Percentiles rank a stretch among this genome's conserved stretches.
Evolutionary conservation across 73 alveolate genomes (phyloP).

Genomic region (Tetrahymena thermophila): DNA sequence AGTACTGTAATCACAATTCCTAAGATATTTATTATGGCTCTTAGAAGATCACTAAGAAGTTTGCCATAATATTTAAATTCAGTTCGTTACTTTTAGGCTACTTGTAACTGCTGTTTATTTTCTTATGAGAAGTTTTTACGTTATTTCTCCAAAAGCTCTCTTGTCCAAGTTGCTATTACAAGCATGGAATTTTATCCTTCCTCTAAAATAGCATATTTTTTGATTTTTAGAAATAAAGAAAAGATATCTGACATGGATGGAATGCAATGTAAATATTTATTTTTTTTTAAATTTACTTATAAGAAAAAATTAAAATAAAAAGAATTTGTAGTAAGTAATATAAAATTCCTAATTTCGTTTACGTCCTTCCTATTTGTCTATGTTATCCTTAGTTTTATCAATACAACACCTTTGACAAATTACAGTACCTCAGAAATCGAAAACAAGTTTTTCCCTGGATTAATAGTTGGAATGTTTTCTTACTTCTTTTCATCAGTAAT

Average conservation of each 20-base stretch:
- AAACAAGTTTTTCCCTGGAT: conserved; percentile 14
- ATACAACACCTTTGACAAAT: conserved; percentile 7
- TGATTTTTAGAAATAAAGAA: conserved; percentile 24
- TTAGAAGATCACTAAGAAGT: conserved; percentile 13
- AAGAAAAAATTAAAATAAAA: background rate
- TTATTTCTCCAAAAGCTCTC: conserved; percentile 36
- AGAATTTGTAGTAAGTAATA: conserved; percentile 5
- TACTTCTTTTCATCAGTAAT: conserved; percentile 20
- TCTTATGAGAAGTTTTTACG: conserved; percentile 27
- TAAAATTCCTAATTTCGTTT: conserved; percentile 13
- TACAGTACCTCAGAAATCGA: conserved; percentile 12
- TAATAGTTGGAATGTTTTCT: conserved; percentile 13
- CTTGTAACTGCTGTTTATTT: conserved; percentile 30
- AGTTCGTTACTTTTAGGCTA: conserved; percentile 32
- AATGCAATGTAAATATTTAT: background rate
- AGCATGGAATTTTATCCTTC: conserved; percentile 18
- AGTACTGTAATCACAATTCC: conserved; percentile 18
- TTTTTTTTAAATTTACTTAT: background rate
- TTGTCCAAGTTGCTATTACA: conserved; percentile 39
- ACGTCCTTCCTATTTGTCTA: conserved; percentile 20
- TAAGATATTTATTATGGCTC: conserved; percentile 1
- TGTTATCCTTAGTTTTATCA: conserved; percentile 11
- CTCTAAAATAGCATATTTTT: conserved; percentile 31
- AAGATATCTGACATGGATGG: conserved; percentile 33
- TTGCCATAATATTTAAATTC: conserved; percentile 21